These are phyloP conservation scores for Saururus chinensis DNA, from an alignment of 164 flowering plant genomes.

Conservation along the genomic window DNA sequence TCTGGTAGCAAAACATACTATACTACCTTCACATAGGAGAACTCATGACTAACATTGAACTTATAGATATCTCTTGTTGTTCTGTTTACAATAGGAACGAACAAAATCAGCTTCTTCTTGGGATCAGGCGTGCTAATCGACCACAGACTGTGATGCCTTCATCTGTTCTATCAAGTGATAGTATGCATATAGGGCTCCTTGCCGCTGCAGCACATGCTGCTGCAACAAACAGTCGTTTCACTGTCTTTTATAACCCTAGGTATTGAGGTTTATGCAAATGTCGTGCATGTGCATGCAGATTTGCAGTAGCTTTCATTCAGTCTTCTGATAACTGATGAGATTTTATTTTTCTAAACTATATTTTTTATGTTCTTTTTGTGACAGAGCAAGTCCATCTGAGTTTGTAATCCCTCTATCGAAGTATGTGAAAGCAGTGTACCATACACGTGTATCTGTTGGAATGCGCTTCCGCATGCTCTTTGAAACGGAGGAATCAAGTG, in stretches of 20 bases:
- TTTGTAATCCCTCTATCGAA: slow-evolving; percentile 79
- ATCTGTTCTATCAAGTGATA: slow-evolving; percentile 84
- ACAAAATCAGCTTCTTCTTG: slow-evolving; percentile 72
- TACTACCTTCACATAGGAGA: neutral
- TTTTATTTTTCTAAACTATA: neutral
- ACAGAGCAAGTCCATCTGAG: slow-evolving; percentile 88
- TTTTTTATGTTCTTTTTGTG: neutral
- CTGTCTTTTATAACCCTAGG: slow-evolving; percentile 81
- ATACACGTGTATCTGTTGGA: slow-evolving; percentile 85
- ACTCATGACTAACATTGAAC: neutral
- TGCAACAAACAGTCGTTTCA: slow-evolving; percentile 79
- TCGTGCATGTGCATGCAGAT: neutral
- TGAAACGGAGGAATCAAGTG: slow-evolving; percentile 89
- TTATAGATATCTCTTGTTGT: neutral
- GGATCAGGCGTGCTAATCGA: slow-evolving; percentile 78
- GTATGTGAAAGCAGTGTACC: slow-evolving; percentile 69
- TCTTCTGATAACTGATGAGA: neutral
- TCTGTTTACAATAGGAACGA: slow-evolving; percentile 50
- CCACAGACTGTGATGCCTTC: slow-evolving; percentile 92
- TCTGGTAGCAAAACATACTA: slow-evolving; percentile 34
- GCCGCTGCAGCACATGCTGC: slow-evolving; percentile 97
- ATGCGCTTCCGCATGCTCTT: slow-evolving; percentile 93
- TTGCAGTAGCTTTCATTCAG: neutral
- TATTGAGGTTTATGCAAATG: slow-evolving; percentile 7
- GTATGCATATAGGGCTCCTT: slow-evolving; percentile 92